A percentile compares a stretch with the other conserved stretches of the same genome.
phyloP scores from a whole-genome alignment of 2,329 filamentous ascomycete genomes.

The Penicillium sp. region DNA sequence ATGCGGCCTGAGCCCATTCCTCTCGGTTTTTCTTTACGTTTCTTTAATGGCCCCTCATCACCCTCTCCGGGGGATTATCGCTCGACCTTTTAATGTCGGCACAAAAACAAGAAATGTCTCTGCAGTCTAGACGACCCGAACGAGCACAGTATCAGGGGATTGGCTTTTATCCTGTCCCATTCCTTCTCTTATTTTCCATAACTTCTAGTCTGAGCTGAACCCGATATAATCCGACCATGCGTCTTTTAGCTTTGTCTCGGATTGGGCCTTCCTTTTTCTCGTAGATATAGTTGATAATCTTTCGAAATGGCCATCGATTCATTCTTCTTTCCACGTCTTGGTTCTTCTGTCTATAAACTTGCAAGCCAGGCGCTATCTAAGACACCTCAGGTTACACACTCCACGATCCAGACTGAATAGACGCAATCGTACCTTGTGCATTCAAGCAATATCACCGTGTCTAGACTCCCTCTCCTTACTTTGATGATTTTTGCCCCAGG shows the following conservation, averaged over 20 bases:
- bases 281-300: background rate
- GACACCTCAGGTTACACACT: constrained; percentile 24
- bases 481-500: constrained; percentile 6
- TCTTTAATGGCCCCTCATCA: constrained; percentile 7
- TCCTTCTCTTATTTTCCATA: background rate
- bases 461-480: constrained; percentile 6
- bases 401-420: constrained; percentile 8
- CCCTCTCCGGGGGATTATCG: constrained; percentile 11
- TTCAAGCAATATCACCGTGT: constrained; percentile 14
- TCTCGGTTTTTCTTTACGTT: background rate
- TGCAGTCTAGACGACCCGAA: background rate
- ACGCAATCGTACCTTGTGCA: background rate
- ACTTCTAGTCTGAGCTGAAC: constrained; percentile 1
- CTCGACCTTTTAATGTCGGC: constrained; percentile 1
- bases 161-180: background rate
- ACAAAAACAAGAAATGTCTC: constrained; percentile 13
- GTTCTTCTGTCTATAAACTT: constrained; percentile 8
- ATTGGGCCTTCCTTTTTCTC: constrained; percentile 2
- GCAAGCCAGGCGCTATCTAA: constrained; percentile 9
- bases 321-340: background rate
- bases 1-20: constrained; percentile 19
- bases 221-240: constrained; percentile 17
- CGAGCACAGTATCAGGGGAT: background rate
- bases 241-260: constrained; percentile 1
- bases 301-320: background rate